Conservation (phyloP, 345 rosid genomes). For the Brassica incana region DNA sequence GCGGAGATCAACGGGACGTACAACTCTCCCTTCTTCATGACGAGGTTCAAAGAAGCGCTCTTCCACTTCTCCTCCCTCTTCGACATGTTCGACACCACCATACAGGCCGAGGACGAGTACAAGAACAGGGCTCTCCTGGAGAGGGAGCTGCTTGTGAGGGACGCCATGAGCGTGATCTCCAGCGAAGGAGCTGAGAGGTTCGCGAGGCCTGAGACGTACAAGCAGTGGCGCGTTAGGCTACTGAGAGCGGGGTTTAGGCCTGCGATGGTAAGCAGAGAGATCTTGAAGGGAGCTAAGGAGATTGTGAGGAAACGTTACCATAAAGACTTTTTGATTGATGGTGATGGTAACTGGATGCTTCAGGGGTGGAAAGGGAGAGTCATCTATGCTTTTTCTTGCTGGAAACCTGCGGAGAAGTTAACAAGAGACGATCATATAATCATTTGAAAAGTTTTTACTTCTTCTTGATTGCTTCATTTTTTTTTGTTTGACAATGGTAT, state of each 20-base stretch:
- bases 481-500: slow-evolving; percentile 15
- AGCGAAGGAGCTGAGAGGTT: not conserved
- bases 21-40: not conserved
- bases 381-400: slow-evolving; percentile 62
- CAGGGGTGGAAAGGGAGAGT: slow-evolving; percentile 91
- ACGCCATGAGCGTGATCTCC: not conserved
- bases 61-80: not conserved
- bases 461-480: slow-evolving; percentile 25
- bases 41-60: not conserved
- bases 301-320: slow-evolving; percentile 1
- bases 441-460: not conserved
- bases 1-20: not conserved
- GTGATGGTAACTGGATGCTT: slow-evolving; percentile 66
- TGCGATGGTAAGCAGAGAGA: not conserved
- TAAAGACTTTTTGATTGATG: slow-evolving; percentile 55
- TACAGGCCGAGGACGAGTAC: not conserved
- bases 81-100: not conserved
- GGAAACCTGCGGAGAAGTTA: slow-evolving; percentile 46
- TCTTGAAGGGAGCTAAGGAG: not conserved
- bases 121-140: not conserved
- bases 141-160: not conserved
- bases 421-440: slow-evolving; percentile 10
- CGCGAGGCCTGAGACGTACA: not conserved
- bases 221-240: not conserved
- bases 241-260: not conserved